Conservation (phyloP, 2,329 filamentous ascomycete genomes). For the Colletotrichum sp. region DNA sequence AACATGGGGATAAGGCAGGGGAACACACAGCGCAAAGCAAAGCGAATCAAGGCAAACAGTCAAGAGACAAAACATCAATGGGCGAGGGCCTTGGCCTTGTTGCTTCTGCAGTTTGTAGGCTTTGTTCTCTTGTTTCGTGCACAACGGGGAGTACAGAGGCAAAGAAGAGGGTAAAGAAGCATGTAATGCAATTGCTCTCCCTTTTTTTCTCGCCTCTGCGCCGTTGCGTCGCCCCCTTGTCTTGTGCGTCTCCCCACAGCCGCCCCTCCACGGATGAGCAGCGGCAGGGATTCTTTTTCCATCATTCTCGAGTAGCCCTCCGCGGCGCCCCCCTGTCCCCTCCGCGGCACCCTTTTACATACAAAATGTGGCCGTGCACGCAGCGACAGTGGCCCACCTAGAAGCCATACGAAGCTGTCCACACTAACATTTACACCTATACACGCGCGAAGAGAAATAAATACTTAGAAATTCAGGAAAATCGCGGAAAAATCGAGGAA, state of each 20-base stretch:
- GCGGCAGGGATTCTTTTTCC: slow-evolving; percentile 8
- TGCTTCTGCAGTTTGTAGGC: background rate
- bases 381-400: no score
- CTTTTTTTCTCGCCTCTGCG: background rate
- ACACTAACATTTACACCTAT: no score
- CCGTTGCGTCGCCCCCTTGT: background rate
- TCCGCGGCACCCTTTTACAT: no score
- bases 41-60: background rate
- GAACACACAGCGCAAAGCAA: background rate
- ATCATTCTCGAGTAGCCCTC: no score
- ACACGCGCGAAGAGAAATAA: no score
- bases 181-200: background rate
- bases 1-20: background rate
- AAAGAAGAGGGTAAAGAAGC: background rate
- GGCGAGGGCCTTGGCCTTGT: background rate
- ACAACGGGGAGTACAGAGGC: background rate
- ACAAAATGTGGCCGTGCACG: no score
- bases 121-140: background rate
- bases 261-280: slow-evolving; percentile 12
- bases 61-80: background rate
- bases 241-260: slow-evolving; percentile 3
- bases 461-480: no score
- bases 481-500: no score
- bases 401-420: no score
- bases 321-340: no score